Conservation (phyloP, 768 basidiomycete genomes). For the Collybia sp. region DNA sequence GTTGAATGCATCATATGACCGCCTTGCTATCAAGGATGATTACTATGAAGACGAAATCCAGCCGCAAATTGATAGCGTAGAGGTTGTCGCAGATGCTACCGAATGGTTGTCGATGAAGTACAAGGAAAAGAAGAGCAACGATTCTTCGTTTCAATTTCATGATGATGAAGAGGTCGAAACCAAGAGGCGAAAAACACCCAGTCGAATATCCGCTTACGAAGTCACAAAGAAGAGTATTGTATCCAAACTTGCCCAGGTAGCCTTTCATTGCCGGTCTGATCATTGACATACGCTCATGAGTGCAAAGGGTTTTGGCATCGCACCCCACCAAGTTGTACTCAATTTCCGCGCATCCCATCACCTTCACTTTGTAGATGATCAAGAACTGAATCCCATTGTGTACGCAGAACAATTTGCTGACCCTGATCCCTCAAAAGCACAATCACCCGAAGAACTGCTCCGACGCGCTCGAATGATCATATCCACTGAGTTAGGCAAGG, state of each 20-base stretch:
- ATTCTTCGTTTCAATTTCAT: conserved; percentile 60
- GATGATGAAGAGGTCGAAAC: conserved; percentile 57
- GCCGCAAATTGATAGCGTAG: conserved; percentile 71
- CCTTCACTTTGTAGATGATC: conserved; percentile 74
- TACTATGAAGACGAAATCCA: conserved; percentile 73
- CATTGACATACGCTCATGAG: conserved; percentile 1
- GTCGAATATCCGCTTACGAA: conserved; percentile 81
- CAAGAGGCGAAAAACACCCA: conserved; percentile 77
- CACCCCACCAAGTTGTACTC: conserved; percentile 77
- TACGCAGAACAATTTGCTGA: conserved; percentile 87
- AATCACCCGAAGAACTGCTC: conserved; percentile 63
- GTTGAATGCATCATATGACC: conserved; percentile 59
- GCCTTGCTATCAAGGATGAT: conserved; percentile 63
- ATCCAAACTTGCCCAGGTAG: conserved; percentile 74
- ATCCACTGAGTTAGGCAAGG: conserved; percentile 87
- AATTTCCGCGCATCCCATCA: conserved; percentile 66
- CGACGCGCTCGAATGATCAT: conserved; percentile 78
- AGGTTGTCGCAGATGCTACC: conserved; percentile 84
- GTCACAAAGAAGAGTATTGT: conserved; percentile 76
- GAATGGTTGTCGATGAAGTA: conserved; percentile 90
- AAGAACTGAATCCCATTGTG: conserved; percentile 69
- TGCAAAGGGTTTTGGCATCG: conserved; percentile 76
- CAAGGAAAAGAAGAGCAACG: conserved; percentile 64
- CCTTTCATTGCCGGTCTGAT: conserved; percentile 12
- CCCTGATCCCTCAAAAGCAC: conserved; percentile 53